Evolutionary conservation across 2,329 filamentous ascomycete genomes (phyloP).

Genomic region (Thielaviopsis punctulata): DNA sequence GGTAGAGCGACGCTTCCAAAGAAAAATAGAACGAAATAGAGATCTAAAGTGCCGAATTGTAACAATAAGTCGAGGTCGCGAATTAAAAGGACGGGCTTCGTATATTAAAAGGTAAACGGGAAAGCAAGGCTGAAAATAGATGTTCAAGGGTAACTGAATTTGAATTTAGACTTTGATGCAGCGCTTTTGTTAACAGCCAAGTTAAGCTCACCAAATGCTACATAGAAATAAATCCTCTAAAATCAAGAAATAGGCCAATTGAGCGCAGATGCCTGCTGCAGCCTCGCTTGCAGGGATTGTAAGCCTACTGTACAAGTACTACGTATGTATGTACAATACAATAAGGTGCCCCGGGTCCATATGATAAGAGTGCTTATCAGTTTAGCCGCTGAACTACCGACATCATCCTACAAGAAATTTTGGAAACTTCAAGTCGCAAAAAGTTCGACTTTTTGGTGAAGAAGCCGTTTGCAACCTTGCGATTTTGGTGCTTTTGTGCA

Average conservation of each 20-base stretch:
- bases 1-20: background rate
- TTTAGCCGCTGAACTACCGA: background rate
- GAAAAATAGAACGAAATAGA: background rate
- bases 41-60: background rate
- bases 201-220: background rate
- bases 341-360: background rate
- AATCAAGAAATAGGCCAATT: background rate
- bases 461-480: background rate
- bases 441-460: background rate
- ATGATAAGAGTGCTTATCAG: constrained; percentile 9
- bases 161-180: background rate
- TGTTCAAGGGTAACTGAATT: background rate
- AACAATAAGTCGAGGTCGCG: background rate
- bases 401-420: background rate
- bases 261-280: background rate
- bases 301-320: background rate
- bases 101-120: background rate
- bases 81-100: background rate
- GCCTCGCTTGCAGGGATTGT: constrained; percentile 11
- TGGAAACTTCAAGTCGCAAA: background rate
- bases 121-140: constrained; percentile 1
- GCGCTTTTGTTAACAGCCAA: background rate
- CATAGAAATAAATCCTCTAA: background rate
- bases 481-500: background rate
- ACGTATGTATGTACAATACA: no score